Evolutionary conservation across 2,329 filamentous ascomycete genomes (phyloP).

Genomic region (Sporothrix pseudoabietina): DNA sequence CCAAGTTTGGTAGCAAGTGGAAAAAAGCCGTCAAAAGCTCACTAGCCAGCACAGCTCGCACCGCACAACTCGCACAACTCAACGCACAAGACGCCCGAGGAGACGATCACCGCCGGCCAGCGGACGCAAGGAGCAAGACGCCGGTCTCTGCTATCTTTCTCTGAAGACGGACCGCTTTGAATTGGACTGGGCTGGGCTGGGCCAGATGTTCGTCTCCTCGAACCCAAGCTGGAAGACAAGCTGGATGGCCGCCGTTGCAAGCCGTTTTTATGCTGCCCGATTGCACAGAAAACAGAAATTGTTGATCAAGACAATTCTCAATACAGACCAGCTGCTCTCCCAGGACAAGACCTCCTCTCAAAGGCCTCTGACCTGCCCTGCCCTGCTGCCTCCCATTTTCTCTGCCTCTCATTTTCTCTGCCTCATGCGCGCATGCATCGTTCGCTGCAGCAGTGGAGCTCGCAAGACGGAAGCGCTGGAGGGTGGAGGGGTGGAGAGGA

Average conservation of each 20-base stretch:
- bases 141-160: background rate
- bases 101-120: conserved; percentile 15
- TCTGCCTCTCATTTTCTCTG: background rate
- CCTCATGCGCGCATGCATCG: background rate
- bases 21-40: background rate
- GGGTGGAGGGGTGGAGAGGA: conserved; percentile 25
- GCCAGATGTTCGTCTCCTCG: background rate
- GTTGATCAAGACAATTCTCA: background rate
- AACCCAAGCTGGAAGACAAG: background rate
- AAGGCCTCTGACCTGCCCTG: background rate
- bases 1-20: background rate
- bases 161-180: background rate
- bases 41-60: conserved; percentile 4
- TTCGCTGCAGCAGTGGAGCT: conserved; percentile 19
- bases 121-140: conserved; percentile 17
- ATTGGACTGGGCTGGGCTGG: background rate
- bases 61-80: background rate
- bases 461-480: conserved; percentile 18
- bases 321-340: background rate
- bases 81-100: background rate
- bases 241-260: background rate
- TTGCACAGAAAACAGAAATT: background rate
- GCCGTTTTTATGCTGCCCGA: background rate
- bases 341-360: background rate
- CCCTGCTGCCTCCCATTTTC: background rate